Evolutionary conservation across 169 alveolate species (phyloP).

Genomic region (Neospora caninum): DNA sequence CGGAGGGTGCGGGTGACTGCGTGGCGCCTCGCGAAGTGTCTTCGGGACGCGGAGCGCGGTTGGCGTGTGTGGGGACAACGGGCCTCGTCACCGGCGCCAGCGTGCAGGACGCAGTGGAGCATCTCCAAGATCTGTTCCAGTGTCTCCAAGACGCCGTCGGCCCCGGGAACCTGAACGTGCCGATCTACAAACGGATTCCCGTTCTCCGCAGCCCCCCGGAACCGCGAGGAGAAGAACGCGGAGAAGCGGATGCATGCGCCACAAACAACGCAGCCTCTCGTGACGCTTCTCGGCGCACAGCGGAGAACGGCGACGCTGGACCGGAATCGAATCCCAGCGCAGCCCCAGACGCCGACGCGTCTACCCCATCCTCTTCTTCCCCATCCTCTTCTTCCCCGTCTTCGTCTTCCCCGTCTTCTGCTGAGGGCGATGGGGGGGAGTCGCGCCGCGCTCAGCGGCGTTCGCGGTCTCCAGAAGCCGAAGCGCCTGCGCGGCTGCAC

Average conservation of each 20-base stretch:
- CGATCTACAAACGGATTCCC: background rate
- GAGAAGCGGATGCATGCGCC: background rate
- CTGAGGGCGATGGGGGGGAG: background rate
- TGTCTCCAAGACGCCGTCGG: constrained; percentile 34
- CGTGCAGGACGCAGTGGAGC: background rate
- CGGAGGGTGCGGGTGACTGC: background rate
- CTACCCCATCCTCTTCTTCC: background rate
- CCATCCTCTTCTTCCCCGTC: background rate
- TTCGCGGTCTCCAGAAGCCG: background rate
- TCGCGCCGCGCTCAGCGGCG: background rate
- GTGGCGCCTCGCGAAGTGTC: background rate
- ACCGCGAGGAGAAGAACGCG: background rate
- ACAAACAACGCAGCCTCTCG: too few species aligned
- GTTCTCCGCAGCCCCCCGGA: background rate
- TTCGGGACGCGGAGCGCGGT: background rate
- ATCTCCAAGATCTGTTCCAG: background rate
- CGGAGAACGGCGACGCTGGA: background rate
- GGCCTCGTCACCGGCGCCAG: constrained; percentile 17
- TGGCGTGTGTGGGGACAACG: background rate
- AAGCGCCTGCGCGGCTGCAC: constrained; percentile 25
- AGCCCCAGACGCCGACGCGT: background rate
- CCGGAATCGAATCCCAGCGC: background rate
- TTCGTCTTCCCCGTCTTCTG: too few species aligned
- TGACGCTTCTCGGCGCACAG: too few species aligned
- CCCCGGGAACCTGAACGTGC: background rate